Evolutionary conservation across 176 grass and related monocot species (phyloP).

Genomic region (Cenchrus fungigraminus): DNA sequence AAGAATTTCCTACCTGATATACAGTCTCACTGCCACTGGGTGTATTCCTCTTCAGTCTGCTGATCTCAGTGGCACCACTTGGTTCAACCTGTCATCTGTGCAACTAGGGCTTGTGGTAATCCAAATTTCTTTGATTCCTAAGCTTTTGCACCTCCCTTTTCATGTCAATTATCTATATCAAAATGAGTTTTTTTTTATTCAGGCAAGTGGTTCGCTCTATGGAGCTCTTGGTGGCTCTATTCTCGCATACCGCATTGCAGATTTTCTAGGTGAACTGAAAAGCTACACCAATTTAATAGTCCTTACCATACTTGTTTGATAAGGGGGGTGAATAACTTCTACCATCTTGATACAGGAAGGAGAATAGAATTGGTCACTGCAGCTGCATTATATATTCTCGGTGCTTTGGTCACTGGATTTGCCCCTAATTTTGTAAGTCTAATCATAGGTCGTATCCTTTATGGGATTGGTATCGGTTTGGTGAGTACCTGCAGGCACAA

Average conservation of each 20-base stretch:
- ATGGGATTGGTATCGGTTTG: conserved; percentile 82
- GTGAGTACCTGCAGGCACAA: conserved; percentile 51
- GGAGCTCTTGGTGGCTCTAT: conserved; percentile 91
- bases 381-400: conserved; percentile 70
- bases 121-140: background rate
- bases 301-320: conserved; percentile 13
- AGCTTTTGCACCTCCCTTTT: background rate
- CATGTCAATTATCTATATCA: conserved; percentile 9
- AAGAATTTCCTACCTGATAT: background rate
- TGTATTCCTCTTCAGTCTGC: conserved; percentile 66
- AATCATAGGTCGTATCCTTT: conserved; percentile 79
- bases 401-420: conserved; percentile 71
- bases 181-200: conserved; percentile 37
- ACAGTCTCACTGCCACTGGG: conserved; percentile 8
- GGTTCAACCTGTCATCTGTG: conserved; percentile 86
- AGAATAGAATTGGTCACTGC: conserved; percentile 83
- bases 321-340: conserved; percentile 20
- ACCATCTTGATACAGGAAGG: conserved; percentile 70
- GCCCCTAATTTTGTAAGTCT: conserved; percentile 72
- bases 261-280: conserved; percentile 71
- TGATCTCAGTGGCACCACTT: conserved; percentile 84
- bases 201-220: conserved; percentile 96
- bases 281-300: background rate
- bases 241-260: conserved; percentile 69
- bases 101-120: conserved; percentile 95